phyloP scores from a whole-genome alignment of 495 filamentous ascomycete species.

The Xanthoparmelia taractica region DNA sequence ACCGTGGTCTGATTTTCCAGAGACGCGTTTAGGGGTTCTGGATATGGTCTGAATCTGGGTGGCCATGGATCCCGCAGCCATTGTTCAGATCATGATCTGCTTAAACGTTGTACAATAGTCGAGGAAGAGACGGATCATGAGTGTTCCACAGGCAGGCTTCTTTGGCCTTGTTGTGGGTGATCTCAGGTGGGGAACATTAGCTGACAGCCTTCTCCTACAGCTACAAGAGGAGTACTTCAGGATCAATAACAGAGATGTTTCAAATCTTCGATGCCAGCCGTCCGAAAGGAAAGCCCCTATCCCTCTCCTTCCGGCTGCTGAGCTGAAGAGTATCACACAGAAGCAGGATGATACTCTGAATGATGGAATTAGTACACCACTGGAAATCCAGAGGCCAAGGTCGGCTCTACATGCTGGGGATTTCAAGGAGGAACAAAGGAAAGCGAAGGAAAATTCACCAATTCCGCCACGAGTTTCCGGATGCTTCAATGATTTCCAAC shows the following conservation, averaged over 20 bases:
- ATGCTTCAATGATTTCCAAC: background rate
- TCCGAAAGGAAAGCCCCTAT: constrained; percentile 13
- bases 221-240: constrained; percentile 24
- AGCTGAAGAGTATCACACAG: constrained; percentile 14
- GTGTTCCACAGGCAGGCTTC: background rate
- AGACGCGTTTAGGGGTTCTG: background rate
- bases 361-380: constrained; percentile 33
- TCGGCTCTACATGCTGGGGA: constrained; percentile 87
- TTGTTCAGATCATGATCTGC: background rate
- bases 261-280: constrained; percentile 14
- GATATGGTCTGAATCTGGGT: background rate
- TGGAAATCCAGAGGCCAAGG: constrained; percentile 70
- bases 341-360: constrained; percentile 1
- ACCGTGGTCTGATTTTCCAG: background rate
- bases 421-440: constrained; percentile 56
- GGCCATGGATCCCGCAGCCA: background rate
- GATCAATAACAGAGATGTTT: constrained; percentile 16
- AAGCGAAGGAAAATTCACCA: background rate
- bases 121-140: too few relatives aligned
- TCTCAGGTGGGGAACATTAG: background rate
- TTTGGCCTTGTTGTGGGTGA: background rate
- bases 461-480: background rate
- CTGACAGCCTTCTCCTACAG: constrained; percentile 8
- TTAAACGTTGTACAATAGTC: background rate
- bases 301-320: constrained; percentile 27